A percentile compares a stretch with the other conserved stretches of the same genome.
Conservation (phyloP, 2,329 filamentous ascomycete species). For the Claviceps pazoutovae region DNA sequence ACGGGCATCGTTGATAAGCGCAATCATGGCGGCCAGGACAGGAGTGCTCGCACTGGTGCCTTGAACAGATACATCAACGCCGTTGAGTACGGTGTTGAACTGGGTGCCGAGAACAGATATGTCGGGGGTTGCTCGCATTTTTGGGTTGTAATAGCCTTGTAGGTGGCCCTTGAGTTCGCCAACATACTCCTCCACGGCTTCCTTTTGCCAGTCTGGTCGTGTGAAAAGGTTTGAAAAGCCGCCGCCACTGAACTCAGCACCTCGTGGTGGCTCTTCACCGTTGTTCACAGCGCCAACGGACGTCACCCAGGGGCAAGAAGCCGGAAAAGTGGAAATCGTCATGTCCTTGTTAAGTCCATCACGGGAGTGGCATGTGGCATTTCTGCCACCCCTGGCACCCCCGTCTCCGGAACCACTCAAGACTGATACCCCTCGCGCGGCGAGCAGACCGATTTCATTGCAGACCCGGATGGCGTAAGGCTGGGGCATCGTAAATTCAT, state of each 20-base stretch:
- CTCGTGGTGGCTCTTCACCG: slow-evolving; percentile 22
- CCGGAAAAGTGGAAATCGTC: slow-evolving; percentile 50
- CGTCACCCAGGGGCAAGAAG: slow-evolving; percentile 55
- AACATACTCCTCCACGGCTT: slow-evolving; percentile 27
- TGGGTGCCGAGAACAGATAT: slow-evolving; percentile 43
- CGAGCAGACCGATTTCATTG: slow-evolving; percentile 36
- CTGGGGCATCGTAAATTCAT: slow-evolving; percentile 39
- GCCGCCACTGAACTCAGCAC: slow-evolving; percentile 32
- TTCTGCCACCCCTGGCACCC: slow-evolving; percentile 28
- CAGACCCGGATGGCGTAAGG: slow-evolving; percentile 40
- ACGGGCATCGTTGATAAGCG: slow-evolving; percentile 40
- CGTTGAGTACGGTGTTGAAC: slow-evolving; percentile 28
- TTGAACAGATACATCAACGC: slow-evolving; percentile 14
- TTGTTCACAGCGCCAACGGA: slow-evolving; percentile 45
- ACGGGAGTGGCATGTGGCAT: slow-evolving; percentile 42
- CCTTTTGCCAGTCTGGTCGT: slow-evolving; percentile 31
- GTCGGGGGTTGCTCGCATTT: slow-evolving; percentile 36
- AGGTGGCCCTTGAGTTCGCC: slow-evolving; percentile 27
- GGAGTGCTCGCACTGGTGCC: slow-evolving; percentile 41
- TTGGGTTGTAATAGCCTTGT: slow-evolving; percentile 27
- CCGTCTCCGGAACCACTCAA: slow-evolving; percentile 38
- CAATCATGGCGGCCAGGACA: slow-evolving; percentile 38
- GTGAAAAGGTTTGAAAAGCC: slow-evolving; percentile 39
- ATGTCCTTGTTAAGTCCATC: slow-evolving; percentile 41
- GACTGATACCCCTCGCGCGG: slow-evolving; percentile 37